Evolutionary conservation across 495 filamentous ascomycete genomes (phyloP).

Genomic region (Annulohypoxylon moriforme): DNA sequence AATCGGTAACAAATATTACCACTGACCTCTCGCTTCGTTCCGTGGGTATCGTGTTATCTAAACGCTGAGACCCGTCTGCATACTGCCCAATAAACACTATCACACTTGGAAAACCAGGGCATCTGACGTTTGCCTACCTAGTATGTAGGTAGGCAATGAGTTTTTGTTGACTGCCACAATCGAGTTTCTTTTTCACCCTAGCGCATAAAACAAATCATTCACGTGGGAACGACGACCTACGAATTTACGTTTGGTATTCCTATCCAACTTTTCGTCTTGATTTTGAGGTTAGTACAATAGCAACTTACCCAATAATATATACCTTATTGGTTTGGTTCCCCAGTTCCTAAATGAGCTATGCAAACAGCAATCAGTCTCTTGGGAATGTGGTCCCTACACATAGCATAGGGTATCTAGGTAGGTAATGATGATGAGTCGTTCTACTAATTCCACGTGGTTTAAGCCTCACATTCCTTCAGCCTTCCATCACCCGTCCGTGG

Average conservation of each 20-base stretch:
- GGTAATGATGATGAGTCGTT: neutral
- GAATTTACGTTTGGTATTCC: neutral
- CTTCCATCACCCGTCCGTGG: neutral
- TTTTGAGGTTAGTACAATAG: too few relatives aligned
- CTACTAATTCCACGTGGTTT: conserved; percentile 8
- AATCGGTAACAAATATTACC: neutral
- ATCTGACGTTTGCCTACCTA: too few relatives aligned
- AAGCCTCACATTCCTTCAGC: conserved; percentile 19
- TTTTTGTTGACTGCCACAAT: too few relatives aligned
- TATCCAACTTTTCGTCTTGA: neutral
- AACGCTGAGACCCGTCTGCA: neutral
- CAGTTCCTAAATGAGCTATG: neutral
- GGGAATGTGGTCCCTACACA: neutral
- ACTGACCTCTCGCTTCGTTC: neutral
- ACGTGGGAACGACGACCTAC: too few relatives aligned
- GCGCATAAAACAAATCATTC: too few relatives aligned
- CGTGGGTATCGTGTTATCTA: neutral
- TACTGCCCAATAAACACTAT: too few relatives aligned
- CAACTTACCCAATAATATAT: neutral
- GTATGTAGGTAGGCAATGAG: too few relatives aligned
- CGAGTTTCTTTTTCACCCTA: too few relatives aligned
- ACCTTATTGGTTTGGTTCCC: neutral
- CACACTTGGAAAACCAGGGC: too few relatives aligned
- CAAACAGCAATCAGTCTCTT: neutral
- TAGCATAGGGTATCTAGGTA: too few relatives aligned